Conservation (phyloP, 441 rosid species). For the Hura crepitans region DNA sequence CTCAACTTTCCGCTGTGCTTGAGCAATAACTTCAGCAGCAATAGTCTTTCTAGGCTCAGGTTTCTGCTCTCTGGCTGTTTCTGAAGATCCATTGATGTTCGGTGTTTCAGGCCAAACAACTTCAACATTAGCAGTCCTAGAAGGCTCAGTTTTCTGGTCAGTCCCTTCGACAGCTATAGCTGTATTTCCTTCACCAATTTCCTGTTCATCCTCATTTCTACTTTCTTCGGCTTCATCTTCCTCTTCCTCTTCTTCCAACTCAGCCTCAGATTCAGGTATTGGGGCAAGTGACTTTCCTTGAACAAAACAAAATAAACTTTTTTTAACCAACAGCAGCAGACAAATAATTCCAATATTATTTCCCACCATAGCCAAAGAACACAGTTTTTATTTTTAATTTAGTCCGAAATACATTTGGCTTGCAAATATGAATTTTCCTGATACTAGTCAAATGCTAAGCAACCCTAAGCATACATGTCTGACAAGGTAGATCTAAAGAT, state of each 20-base stretch:
- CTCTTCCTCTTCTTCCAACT: slow-evolving; percentile 70
- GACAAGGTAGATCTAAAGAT: slow-evolving; percentile 1
- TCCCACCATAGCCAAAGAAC: background rate
- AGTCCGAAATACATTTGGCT: no score
- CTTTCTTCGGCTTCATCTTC: slow-evolving; percentile 22
- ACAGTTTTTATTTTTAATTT: no score
- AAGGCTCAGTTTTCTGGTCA: slow-evolving; percentile 27
- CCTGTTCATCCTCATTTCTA: slow-evolving; percentile 21
- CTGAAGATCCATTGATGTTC: slow-evolving; percentile 28
- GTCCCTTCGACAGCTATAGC: slow-evolving; percentile 20
- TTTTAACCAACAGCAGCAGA: slow-evolving; percentile 22
- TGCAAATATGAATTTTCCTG: no score
- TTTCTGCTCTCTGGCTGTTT: slow-evolving; percentile 22
- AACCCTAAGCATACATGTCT: background rate
- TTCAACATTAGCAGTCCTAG: slow-evolving; percentile 26
- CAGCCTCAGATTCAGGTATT: slow-evolving; percentile 84
- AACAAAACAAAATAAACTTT: slow-evolving; percentile 32
- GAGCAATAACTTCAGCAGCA: slow-evolving; percentile 28
- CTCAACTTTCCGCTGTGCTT: slow-evolving; percentile 31
- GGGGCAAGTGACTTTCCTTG: slow-evolving; percentile 89
- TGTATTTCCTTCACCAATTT: slow-evolving; percentile 19
- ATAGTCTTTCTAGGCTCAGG: slow-evolving; percentile 25
- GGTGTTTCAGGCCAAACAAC: slow-evolving; percentile 31
- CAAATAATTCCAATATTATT: slow-evolving; percentile 4
- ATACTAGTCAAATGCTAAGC: background rate